Base-by-base conservation (phyloP, 805 yeast species). In the Kuraishia ogatae region DNA sequence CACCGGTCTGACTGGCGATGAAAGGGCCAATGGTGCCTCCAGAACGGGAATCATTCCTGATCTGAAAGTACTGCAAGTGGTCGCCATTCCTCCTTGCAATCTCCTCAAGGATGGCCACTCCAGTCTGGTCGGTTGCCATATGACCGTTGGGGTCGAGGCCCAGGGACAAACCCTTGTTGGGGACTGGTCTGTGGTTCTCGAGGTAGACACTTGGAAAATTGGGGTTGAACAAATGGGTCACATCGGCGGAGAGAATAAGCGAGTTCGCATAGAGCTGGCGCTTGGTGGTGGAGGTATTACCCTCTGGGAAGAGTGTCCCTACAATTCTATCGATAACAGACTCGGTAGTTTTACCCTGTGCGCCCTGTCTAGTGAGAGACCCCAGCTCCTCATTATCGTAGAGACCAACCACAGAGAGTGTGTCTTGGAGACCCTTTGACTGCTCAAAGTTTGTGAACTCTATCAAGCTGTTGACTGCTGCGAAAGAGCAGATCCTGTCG, bases 11-110 rank as follows among this genome's bases (percentile, higher is more conserved):
- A 48, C 79, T 70, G 17, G 88, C 73, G 54, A 84, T 72, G 11
- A 79, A 75, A 22, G 89, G 96, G 0, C 97, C 97, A 65, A 90
- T 88, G 26, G 96, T 89, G 47, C 96, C 96, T 35, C 97, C 97
- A 0, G 91, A 84, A 66, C 94, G 80, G 17, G 88, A 79, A 66
- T 85, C 92, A 71, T 90, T 89, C 69, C 94, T 81, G 67, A 88
- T 86, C 65, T 89, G 96, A 83, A 89, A 89, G 70, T 82, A 84
- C 71, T 90, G 97, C 28, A 89, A 60, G 54, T 73, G 71, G 66
- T 87, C 90, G 53, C 76, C 85, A 58, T 87, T 83, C 54, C 71
- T 65, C 56, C 80, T 72, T 2, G 90, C 96, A 59, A 89, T 66
- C 62, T 85, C 85, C 67, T 87, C 88, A 51, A 82, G 75, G 52